These are phyloP conservation scores for Suhomyces tanzawaensis DNA, from an alignment of 805 yeast genomes.

Conservation along the genomic window DNA sequence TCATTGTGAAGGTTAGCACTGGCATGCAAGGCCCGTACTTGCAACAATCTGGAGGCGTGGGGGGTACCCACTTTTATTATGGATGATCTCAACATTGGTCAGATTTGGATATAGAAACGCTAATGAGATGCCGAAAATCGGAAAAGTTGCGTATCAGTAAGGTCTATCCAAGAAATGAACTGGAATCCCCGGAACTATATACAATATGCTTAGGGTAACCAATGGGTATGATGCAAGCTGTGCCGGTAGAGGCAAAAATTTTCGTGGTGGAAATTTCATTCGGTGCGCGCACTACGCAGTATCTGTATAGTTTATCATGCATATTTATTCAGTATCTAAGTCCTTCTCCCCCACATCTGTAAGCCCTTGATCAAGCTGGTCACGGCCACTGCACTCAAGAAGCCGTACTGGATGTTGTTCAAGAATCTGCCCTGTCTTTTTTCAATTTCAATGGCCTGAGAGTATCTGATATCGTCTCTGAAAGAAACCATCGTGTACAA, in stretches of 20 bases:
- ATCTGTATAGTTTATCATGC: neutral
- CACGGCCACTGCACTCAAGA: neutral
- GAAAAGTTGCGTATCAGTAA: neutral
- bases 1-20: conserved; percentile 14
- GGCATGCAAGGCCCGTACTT: conserved; percentile 16
- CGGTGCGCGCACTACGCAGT: neutral
- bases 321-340: neutral
- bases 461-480: conserved; percentile 76
- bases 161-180: neutral
- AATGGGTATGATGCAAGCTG: neutral
- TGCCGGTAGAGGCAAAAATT: neutral
- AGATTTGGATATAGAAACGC: neutral
- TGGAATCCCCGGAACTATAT: neutral
- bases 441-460: conserved; percentile 58
- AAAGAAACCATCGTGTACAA: conserved; percentile 91
- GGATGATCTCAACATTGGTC: conserved; percentile 6
- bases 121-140: neutral
- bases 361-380: neutral
- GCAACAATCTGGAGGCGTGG: neutral
- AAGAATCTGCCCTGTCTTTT: conserved; percentile 55
- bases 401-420: conserved; percentile 23
- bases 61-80: conserved; percentile 5
- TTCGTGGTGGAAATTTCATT: neutral
- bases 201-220: neutral
- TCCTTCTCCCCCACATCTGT: neutral